Percentiles rank a stretch among this genome's conserved stretches.
Evolutionary conservation across 2,329 filamentous ascomycete genomes (phyloP).

Genomic region (Xylaria sp.): DNA sequence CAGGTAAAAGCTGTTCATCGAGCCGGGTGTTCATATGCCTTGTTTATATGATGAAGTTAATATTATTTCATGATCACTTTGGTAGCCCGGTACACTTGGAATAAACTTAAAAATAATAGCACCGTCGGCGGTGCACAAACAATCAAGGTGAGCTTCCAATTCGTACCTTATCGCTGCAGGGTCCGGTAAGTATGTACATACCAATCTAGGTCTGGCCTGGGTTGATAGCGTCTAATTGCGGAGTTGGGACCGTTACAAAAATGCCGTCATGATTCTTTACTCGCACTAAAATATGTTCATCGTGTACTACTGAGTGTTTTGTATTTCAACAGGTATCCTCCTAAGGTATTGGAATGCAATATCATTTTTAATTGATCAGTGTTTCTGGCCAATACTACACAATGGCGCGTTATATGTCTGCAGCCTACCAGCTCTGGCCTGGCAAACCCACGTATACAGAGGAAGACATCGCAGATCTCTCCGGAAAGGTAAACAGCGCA

Average conservation of each 20-base stretch:
- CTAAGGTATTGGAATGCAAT: background rate
- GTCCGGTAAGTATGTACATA: background rate
- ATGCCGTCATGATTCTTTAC: background rate
- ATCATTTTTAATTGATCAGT: background rate
- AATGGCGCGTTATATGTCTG: conserved; percentile 30
- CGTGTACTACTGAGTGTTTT: background rate
- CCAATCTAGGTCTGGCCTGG: too few species aligned
- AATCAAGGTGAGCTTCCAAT: too few species aligned
- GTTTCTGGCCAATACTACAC: background rate
- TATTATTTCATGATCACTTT: background rate
- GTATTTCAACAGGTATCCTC: background rate
- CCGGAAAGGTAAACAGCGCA: conserved; percentile 31
- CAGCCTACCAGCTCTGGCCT: conserved; percentile 38
- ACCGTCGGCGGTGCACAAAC: background rate
- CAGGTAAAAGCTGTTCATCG: too few species aligned
- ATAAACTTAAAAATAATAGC: background rate
- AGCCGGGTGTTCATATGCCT: background rate
- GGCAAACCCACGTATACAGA: conserved; percentile 40
- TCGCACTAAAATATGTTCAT: background rate
- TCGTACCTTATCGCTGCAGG: background rate
- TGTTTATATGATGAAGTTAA: background rate
- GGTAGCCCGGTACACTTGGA: background rate
- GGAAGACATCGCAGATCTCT: conserved; percentile 39
- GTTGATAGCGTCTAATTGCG: too few species aligned
- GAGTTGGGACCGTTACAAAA: background rate